These are phyloP conservation scores for Mycena indigotica DNA, from an alignment of 768 basidiomycete species.

Conservation along the genomic window DNA sequence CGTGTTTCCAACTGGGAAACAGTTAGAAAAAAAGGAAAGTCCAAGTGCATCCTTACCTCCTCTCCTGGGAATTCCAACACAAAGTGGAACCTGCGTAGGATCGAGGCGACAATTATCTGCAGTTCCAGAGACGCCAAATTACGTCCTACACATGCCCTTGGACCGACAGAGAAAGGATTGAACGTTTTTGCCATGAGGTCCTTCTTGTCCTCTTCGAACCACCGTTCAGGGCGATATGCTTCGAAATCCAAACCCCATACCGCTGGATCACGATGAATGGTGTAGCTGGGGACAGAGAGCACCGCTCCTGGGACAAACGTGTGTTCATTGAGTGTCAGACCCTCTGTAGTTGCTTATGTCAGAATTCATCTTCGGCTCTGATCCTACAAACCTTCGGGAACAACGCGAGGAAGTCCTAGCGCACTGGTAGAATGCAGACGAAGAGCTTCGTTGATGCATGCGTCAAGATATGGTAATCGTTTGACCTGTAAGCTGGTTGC, in stretches of 20 bases:
- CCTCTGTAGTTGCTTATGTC: slow-evolving; percentile 81
- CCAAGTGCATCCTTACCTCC: slow-evolving; percentile 42
- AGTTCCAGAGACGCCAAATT: slow-evolving; percentile 83
- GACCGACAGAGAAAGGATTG: slow-evolving; percentile 86
- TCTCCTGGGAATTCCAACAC: slow-evolving; percentile 63
- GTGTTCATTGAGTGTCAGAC: slow-evolving; percentile 58
- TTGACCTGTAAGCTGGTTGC: slow-evolving; percentile 72
- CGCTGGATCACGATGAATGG: slow-evolving; percentile 71
- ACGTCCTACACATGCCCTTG: slow-evolving; percentile 83
- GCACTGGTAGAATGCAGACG: slow-evolving; percentile 84
- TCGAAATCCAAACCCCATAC: slow-evolving; percentile 84
- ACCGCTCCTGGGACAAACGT: slow-evolving; percentile 76
- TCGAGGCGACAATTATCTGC: slow-evolving; percentile 77
- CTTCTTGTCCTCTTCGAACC: slow-evolving; percentile 68
- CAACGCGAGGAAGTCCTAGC: slow-evolving; percentile 79
- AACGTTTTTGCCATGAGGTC: slow-evolving; percentile 68
- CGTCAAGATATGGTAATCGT: slow-evolving; percentile 75
- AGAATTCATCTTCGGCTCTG: slow-evolving; percentile 77
- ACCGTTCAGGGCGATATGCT: slow-evolving; percentile 78
- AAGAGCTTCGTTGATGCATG: slow-evolving; percentile 85
- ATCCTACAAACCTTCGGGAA: slow-evolving; percentile 54
- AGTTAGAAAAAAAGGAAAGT: slow-evolving; percentile 11
- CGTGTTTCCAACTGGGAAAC: slow-evolving; percentile 62
- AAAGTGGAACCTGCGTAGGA: slow-evolving; percentile 75
- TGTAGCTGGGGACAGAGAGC: slow-evolving; percentile 79